Evolutionary conservation across 306 rosid species (phyloP).

Genomic region (Mimosa bimucronata): DNA sequence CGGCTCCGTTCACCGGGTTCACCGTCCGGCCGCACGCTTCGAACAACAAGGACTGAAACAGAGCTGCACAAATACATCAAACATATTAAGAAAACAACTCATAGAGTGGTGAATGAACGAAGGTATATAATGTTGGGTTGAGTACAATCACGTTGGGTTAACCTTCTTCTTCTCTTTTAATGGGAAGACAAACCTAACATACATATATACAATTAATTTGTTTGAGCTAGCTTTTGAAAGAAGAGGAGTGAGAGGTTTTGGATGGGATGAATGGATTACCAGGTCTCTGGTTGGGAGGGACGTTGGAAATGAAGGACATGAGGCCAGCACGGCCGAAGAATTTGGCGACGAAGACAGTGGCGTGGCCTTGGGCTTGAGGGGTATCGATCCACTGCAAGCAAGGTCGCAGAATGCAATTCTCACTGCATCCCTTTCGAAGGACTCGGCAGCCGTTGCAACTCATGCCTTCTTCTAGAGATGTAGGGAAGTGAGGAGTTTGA

Average conservation of each 20-base stretch:
- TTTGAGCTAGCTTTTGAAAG: too few species aligned
- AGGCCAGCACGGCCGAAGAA: conserved; percentile 99
- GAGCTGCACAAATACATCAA: conserved; percentile 43
- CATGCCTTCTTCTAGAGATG: conserved; percentile 55
- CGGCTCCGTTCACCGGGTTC: conserved; percentile 89
- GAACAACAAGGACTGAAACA: conserved; percentile 83
- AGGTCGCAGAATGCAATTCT: conserved; percentile 78
- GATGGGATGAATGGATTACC: too few species aligned
- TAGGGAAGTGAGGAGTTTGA: too few species aligned
- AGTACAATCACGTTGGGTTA: too few species aligned
- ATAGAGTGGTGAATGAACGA: too few species aligned
- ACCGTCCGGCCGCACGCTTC: conserved; percentile 93
- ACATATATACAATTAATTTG: too few species aligned
- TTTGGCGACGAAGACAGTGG: conserved; percentile 95
- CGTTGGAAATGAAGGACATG: conserved; percentile 92
- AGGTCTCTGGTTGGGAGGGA: conserved; percentile 81
- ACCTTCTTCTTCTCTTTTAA: too few species aligned
- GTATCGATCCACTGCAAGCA: conserved; percentile 90
- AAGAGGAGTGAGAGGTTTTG: too few species aligned
- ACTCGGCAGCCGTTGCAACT: conserved; percentile 99
- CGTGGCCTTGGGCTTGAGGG: conserved; percentile 91
- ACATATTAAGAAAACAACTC: too few species aligned
- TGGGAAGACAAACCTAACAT: too few species aligned
- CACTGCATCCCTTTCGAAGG: conserved; percentile 98
- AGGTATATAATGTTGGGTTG: too few species aligned